phyloP scores from a whole-genome alignment of 148 eudicot genomes.

The Rhododendron ovatum region DNA sequence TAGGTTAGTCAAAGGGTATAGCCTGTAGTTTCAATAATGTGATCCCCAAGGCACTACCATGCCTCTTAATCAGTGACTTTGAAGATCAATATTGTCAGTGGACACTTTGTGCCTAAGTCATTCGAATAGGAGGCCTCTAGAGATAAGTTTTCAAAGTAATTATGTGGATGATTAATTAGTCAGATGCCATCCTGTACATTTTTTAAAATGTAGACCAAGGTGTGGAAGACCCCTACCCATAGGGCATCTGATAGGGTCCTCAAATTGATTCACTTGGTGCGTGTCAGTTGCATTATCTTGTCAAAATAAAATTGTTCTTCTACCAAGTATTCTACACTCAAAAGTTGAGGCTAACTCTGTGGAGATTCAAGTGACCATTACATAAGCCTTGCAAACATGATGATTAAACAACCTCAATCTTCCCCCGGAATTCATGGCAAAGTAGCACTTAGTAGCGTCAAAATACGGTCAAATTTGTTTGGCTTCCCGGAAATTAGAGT shows the following conservation, averaged over 20 bases:
- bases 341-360: neutral
- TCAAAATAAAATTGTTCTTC: neutral
- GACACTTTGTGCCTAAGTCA: neutral
- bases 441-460: neutral
- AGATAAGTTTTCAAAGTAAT: neutral
- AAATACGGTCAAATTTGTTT: neutral
- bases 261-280: neutral
- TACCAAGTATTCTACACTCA: neutral
- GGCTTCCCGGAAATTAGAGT: neutral
- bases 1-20: neutral
- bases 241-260: neutral
- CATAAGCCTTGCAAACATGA: neutral
- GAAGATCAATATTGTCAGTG: neutral
- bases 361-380: neutral
- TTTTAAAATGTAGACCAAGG: neutral
- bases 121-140: neutral
- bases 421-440: neutral
- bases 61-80: neutral
- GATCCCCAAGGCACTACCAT: neutral
- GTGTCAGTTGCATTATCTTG: neutral
- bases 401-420: neutral
- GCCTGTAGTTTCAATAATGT: too few species aligned
- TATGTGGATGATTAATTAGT: neutral
- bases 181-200: neutral
- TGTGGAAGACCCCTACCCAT: neutral